Conservation (phyloP, 495 filamentous ascomycete genomes). For the Staphylotrichum tortipilum region DNA sequence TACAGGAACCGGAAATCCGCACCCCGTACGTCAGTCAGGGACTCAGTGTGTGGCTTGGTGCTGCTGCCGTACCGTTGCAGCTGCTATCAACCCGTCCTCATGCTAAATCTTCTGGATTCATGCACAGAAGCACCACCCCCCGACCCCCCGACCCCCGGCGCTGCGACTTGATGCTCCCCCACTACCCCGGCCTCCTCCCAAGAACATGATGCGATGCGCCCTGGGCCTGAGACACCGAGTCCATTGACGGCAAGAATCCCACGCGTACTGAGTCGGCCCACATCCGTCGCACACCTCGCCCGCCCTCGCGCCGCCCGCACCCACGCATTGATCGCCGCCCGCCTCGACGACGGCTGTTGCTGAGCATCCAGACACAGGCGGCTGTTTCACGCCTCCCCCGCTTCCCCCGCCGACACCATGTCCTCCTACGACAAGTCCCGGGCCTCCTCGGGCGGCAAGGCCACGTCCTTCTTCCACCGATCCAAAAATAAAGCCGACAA, state of each 20-base stretch:
- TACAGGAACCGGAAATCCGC: slow-evolving; percentile 4
- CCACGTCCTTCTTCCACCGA: slow-evolving; percentile 63
- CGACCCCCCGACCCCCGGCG: slow-evolving; percentile 1
- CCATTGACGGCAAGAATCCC: slow-evolving; percentile 26
- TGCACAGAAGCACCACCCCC: slow-evolving; percentile 20
- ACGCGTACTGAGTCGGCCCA: slow-evolving; percentile 16
- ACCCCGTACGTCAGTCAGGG: slow-evolving; percentile 8
- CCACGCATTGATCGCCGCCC: slow-evolving; percentile 21
- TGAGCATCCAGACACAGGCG: slow-evolving; percentile 16
- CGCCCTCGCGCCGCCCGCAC: slow-evolving; percentile 3
- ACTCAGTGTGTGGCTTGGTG: too few species aligned
- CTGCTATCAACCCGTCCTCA: slow-evolving; percentile 14
- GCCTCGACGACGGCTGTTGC: slow-evolving; percentile 16
- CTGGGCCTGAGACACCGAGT: slow-evolving; percentile 31
- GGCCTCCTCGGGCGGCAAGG: slow-evolving; percentile 78
- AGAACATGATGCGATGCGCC: slow-evolving; percentile 35
- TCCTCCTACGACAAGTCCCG: slow-evolving; percentile 66
- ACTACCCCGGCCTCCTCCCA: slow-evolving; percentile 11
- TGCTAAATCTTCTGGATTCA: slow-evolving; percentile 27
- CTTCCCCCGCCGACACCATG: slow-evolving; percentile 40
- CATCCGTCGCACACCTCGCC: too few species aligned
- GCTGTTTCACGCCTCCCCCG: slow-evolving; percentile 26
- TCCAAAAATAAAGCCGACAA: slow-evolving; percentile 68
- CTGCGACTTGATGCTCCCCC: slow-evolving; percentile 16
- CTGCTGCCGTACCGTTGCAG: background rate